A percentile compares a stretch with the other conserved stretches of the same genome.
These are phyloP conservation scores for Eucalyptus cloeziana DNA, from an alignment of 345 rosid genomes.

Conservation along the genomic window DNA sequence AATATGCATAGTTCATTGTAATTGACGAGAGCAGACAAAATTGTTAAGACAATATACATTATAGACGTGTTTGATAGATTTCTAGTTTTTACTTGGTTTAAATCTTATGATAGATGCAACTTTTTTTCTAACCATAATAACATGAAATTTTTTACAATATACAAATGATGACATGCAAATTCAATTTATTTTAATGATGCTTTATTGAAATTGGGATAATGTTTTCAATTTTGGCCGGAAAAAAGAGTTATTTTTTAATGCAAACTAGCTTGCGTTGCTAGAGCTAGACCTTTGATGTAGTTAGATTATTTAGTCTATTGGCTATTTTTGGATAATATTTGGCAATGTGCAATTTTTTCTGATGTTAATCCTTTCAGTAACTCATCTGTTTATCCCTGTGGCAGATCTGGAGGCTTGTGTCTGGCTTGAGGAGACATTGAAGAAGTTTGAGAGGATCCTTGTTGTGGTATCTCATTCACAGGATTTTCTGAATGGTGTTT, in stretches of 20 bases:
- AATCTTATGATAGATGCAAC: background rate
- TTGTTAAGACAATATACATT: background rate
- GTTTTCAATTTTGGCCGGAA: background rate
- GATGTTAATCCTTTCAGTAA: background rate
- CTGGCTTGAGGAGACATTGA: conserved; percentile 93
- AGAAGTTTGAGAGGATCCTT: conserved; percentile 85
- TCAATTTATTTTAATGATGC: background rate
- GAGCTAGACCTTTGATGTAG: background rate
- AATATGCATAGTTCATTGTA: background rate
- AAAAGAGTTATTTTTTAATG: background rate
- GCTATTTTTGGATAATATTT: background rate
- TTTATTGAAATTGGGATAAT: background rate
- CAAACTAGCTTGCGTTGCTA: background rate
- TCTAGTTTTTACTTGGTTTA: background rate
- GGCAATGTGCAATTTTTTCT: background rate
- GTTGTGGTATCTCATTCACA: conserved; percentile 96
- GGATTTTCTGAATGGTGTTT: conserved; percentile 94
- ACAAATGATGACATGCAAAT: background rate
- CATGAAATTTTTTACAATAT: background rate
- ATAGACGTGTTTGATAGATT: background rate
- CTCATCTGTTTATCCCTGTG: background rate
- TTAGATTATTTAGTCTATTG: background rate
- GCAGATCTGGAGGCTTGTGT: conserved; percentile 99
- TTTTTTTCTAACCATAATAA: background rate
- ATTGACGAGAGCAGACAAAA: background rate